Percentiles rank a stretch among this genome's conserved stretches.
These are phyloP conservation scores for Lecanosticta acicola DNA, from an alignment of 2,329 filamentous ascomycete species.

Conservation along the genomic window DNA sequence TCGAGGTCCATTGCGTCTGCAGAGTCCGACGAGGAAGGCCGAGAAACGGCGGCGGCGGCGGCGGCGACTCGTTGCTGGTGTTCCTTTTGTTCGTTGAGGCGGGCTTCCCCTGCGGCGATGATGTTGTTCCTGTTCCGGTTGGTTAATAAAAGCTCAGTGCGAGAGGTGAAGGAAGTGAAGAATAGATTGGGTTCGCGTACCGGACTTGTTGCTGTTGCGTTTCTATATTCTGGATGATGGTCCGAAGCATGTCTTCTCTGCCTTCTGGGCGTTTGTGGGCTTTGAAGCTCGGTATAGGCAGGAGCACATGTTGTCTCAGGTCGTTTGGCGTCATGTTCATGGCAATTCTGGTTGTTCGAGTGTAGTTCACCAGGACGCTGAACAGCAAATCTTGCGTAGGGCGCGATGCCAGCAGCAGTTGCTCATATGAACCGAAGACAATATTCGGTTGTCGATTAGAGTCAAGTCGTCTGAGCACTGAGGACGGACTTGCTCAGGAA, in stretches of 20 bases:
- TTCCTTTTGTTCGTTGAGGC: background rate
- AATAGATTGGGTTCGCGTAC: conserved; percentile 7
- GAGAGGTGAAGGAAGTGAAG: background rate
- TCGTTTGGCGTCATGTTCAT: conserved; percentile 18
- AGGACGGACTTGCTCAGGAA: too few relatives aligned
- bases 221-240: conserved; percentile 24
- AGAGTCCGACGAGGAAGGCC: background rate
- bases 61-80: background rate
- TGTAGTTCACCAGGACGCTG: too few relatives aligned
- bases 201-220: conserved; percentile 16
- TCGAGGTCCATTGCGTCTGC: conserved; percentile 4
- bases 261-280: conserved; percentile 8
- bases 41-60: background rate
- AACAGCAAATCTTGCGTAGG: too few relatives aligned
- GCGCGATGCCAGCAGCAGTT: too few relatives aligned
- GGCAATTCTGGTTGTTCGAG: too few relatives aligned
- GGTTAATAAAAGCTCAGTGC: conserved; percentile 3
- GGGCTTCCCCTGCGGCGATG: conserved; percentile 12
- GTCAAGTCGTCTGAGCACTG: too few relatives aligned
- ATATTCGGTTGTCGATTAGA: too few relatives aligned
- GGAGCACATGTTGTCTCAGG: conserved; percentile 17
- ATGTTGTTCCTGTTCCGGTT: conserved; percentile 9
- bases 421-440: too few relatives aligned
- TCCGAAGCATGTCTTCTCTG: conserved; percentile 17
- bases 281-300: conserved; percentile 14